Conservation (phyloP, 1,139 yeast genomes). For the Starmera stellimalicola region DNA sequence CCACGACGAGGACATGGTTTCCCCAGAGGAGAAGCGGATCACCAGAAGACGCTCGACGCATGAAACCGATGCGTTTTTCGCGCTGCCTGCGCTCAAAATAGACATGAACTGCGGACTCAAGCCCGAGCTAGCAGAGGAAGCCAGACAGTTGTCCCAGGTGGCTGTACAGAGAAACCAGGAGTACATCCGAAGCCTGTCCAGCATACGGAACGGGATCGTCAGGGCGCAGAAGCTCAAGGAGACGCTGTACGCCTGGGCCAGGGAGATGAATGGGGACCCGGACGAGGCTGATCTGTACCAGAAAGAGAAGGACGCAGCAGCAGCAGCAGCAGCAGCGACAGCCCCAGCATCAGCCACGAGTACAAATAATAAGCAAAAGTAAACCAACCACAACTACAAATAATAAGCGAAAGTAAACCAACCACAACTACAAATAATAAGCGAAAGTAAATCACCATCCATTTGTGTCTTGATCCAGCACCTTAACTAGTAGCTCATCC, state of each 20-base stretch:
- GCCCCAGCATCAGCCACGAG: neutral
- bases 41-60: constrained; percentile 25
- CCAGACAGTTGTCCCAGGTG: constrained; percentile 58
- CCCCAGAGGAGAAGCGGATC: constrained; percentile 21
- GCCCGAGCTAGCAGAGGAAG: constrained; percentile 51
- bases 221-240: constrained; percentile 69
- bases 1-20: constrained; percentile 3
- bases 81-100: constrained; percentile 40
- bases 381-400: neutral
- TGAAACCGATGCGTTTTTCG: constrained; percentile 54
- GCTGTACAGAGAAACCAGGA: constrained; percentile 86
- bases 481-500: constrained; percentile 24
- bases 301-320: constrained; percentile 12
- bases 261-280: constrained; percentile 70
- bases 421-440: neutral
- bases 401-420: neutral
- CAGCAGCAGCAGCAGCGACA: constrained; percentile 6
- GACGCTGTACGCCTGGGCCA: constrained; percentile 70
- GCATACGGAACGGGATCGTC: constrained; percentile 63
- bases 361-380: neutral
- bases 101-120: constrained; percentile 36
- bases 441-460: constrained; percentile 18
- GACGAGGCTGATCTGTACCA: constrained; percentile 25
- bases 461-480: constrained; percentile 27
- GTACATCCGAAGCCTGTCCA: constrained; percentile 67